A percentile compares a stretch with the other conserved stretches of the same genome.
These are phyloP conservation scores for Aspergillus homomorphus DNA, from an alignment of 495 filamentous ascomycete species.

Conservation along the genomic window DNA sequence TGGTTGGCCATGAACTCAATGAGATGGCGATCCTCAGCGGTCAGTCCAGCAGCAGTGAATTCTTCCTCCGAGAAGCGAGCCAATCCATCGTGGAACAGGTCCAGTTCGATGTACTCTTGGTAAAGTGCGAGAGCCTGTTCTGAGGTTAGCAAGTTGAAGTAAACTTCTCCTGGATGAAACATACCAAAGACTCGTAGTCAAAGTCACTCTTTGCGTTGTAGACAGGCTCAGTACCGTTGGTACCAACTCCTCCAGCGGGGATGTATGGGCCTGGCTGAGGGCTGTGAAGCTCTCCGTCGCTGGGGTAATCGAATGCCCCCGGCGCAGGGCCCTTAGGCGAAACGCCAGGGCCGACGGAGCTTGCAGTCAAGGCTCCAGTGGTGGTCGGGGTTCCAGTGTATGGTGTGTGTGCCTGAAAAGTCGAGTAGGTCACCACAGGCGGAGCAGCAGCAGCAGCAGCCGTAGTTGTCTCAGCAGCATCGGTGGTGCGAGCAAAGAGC, in stretches of 20 bases:
- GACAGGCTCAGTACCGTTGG: constrained; percentile 70
- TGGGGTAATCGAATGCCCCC: constrained; percentile 60
- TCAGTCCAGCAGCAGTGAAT: constrained; percentile 65
- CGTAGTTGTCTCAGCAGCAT: not conserved
- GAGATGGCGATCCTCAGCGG: constrained; percentile 63
- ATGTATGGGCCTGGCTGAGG: constrained; percentile 68
- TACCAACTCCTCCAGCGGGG: constrained; percentile 73
- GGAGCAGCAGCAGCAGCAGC: not conserved
- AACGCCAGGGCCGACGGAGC: constrained; percentile 42
- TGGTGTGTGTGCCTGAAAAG: constrained; percentile 41
- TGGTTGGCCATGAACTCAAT: constrained; percentile 86
- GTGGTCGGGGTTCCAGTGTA: constrained; percentile 57
- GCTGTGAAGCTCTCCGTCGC: constrained; percentile 63
- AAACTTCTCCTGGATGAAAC: not conserved
- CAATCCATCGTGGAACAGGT: constrained; percentile 80
- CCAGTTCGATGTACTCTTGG: constrained; percentile 85
- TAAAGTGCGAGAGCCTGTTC: constrained; percentile 60
- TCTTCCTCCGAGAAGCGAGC: constrained; percentile 66
- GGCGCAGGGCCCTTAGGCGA: constrained; percentile 28
- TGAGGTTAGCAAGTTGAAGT: constrained; percentile 24
- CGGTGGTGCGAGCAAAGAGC: not conserved
- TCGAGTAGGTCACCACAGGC: constrained; percentile 8
- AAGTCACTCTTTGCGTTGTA: constrained; percentile 72
- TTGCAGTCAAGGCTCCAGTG: constrained; percentile 56
- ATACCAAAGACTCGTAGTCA: constrained; percentile 65